Conservation (phyloP, 2,329 filamentous ascomycete genomes). For the Ophidiomyces ophidiicola region DNA sequence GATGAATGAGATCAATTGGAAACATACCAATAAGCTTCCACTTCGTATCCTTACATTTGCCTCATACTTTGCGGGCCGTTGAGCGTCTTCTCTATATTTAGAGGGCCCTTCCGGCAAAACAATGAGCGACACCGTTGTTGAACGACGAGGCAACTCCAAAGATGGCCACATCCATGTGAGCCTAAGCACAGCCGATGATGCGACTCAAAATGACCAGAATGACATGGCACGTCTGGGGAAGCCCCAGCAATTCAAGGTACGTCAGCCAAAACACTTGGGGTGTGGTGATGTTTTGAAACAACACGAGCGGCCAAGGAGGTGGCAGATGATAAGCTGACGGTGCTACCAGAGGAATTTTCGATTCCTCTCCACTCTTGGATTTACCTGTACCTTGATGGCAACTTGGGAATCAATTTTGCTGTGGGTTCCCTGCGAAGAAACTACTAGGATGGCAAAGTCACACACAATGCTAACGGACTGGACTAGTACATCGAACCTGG, state of each 20-base stretch:
- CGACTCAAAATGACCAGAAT: constrained; percentile 13
- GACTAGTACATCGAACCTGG: constrained; percentile 14
- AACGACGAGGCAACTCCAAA: constrained; percentile 4
- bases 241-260: constrained; percentile 37
- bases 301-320: neutral
- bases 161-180: constrained; percentile 6
- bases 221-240: constrained; percentile 42
- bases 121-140: constrained; percentile 4
- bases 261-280: neutral
- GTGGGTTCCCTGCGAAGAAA: constrained; percentile 17
- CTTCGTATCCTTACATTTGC: no score
- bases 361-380: constrained; percentile 31
- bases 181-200: constrained; percentile 13
- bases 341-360: constrained; percentile 29
- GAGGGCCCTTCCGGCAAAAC: no score
- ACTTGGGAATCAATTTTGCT: constrained; percentile 32
- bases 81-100: no score
- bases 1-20: no score
- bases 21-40: no score
- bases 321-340: constrained; percentile 3
- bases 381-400: constrained; percentile 30
- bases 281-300: no score
- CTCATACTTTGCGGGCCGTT: no score
- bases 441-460: neutral
- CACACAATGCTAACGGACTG: constrained; percentile 1